Evolutionary conservation across 2,329 filamentous ascomycete species (phyloP).

Genomic region (Sclerotinia nivalis): DNA sequence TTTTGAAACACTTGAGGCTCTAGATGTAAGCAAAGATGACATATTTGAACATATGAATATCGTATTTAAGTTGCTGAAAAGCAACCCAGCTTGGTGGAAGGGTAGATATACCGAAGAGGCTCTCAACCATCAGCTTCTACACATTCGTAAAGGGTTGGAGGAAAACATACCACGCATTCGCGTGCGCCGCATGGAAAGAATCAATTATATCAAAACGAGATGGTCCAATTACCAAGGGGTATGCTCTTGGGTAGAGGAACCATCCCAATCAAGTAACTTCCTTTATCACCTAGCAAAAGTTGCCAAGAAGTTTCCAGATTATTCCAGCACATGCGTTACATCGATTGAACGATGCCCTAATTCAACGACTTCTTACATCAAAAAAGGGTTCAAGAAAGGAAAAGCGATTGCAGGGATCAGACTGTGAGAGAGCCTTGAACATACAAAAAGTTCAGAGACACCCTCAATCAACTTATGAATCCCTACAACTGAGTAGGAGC

Average conservation of each 20-base stretch:
- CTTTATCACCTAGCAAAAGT: slow-evolving; percentile 13
- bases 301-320: slow-evolving; percentile 5
- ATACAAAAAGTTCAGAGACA: not conserved
- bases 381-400: not conserved
- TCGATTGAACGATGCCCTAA: not conserved
- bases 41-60: not conserved
- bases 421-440: not conserved
- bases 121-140: not conserved
- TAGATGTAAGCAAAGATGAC: not conserved
- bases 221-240: not conserved
- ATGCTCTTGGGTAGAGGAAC: slow-evolving; percentile 1
- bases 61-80: slow-evolving; percentile 4
- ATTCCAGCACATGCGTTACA: not conserved
- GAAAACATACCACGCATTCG: slow-evolving; percentile 1
- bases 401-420: not conserved
- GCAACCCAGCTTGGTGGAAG: slow-evolving; percentile 3
- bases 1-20: not conserved
- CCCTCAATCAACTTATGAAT: not conserved
- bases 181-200: not conserved
- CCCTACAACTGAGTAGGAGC: not conserved
- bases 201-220: not conserved
- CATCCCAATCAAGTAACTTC: not conserved
- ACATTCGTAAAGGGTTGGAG: not conserved
- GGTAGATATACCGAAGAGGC: not conserved
- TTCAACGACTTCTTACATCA: not conserved